Evolutionary conservation across 139 green algal species (phyloP).

Genomic region (Gonium pectorale): DNA sequence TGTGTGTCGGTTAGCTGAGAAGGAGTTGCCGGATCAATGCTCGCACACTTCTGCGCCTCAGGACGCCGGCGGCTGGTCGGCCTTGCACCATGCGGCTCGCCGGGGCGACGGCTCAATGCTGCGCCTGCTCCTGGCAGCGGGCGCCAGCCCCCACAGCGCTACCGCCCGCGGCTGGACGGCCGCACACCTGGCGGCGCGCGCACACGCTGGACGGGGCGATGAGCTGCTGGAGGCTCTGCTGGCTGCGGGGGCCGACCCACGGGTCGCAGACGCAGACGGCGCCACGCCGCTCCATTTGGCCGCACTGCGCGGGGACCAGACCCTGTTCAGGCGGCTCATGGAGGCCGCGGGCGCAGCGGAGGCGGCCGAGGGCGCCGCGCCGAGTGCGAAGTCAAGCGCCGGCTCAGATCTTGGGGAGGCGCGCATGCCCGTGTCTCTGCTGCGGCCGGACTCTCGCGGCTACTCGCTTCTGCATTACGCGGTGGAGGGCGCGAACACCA

Average conservation of each 20-base stretch:
- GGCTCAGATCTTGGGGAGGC: background rate
- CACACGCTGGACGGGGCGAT: background rate
- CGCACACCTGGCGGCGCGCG: conserved; percentile 28
- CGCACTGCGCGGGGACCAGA: conserved; percentile 9
- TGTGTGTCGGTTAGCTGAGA: too few relatives aligned
- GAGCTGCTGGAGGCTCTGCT: background rate
- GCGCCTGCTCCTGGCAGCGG: conserved; percentile 7
- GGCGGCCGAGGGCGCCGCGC: background rate
- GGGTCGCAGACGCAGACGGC: conserved; percentile 25
- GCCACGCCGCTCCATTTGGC: conserved; percentile 41
- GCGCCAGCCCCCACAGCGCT: conserved; percentile 9
- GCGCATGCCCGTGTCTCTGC: background rate
- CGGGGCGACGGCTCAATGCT: conserved; percentile 25
- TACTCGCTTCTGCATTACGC: conserved; percentile 48
- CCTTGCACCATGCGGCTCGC: conserved; percentile 32
- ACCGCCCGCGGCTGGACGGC: conserved; percentile 15
- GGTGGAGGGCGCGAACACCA: conserved; percentile 21
- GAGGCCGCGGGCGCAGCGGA: background rate
- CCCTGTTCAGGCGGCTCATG: conserved; percentile 22
- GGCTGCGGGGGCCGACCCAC: conserved; percentile 10
- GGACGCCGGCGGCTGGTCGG: conserved; percentile 24
- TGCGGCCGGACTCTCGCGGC: background rate
- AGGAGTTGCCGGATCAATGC: too few relatives aligned
- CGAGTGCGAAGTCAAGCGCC: background rate
- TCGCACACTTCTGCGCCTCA: too few relatives aligned